Percentiles rank a stretch among this genome's conserved stretches.
These are phyloP conservation scores for Sphaerulina vaccinii DNA, from an alignment of 2,329 filamentous ascomycete species.

Conservation along the genomic window DNA sequence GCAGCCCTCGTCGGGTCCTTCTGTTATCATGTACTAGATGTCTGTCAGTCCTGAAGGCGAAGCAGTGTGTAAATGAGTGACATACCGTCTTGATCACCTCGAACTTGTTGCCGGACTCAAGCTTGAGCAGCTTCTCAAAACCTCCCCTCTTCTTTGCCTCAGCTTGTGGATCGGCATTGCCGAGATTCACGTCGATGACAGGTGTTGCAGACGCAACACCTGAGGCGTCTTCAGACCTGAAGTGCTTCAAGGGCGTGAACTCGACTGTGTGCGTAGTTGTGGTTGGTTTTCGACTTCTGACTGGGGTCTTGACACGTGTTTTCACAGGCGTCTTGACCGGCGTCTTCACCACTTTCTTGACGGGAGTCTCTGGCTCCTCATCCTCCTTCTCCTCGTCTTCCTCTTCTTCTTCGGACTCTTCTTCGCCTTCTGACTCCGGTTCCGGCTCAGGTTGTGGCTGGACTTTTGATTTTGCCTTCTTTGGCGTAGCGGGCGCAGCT, in stretches of 20 bases:
- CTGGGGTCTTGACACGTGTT: constrained; percentile 20
- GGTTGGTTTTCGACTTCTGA: constrained; percentile 3
- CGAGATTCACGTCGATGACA: constrained; percentile 30
- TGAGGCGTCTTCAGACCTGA: constrained; percentile 5
- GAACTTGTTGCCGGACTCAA: constrained; percentile 36
- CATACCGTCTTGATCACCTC: constrained; percentile 35
- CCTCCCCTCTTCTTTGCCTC: constrained; percentile 24
- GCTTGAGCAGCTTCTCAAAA: constrained; percentile 34
- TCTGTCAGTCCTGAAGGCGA: constrained; percentile 7
- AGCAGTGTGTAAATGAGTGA: background rate
- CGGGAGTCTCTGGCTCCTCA: background rate
- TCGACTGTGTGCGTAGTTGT: constrained; percentile 2
- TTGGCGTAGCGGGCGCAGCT: background rate
- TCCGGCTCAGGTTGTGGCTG: background rate
- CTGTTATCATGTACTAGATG: constrained; percentile 30
- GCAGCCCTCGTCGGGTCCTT: constrained; percentile 35
- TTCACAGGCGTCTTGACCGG: constrained; percentile 16
- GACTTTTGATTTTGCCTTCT: background rate
- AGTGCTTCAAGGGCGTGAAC: constrained; percentile 20
- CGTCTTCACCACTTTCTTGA: constrained; percentile 12
- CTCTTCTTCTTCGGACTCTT: constrained; percentile 18
- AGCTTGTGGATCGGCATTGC: constrained; percentile 26
- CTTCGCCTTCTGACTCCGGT: constrained; percentile 8
- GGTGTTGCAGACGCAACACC: constrained; percentile 18
- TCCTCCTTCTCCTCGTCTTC: background rate